Conservation (phyloP, 2,329 filamentous ascomycete genomes). For the Lachnellula willkommii region DNA sequence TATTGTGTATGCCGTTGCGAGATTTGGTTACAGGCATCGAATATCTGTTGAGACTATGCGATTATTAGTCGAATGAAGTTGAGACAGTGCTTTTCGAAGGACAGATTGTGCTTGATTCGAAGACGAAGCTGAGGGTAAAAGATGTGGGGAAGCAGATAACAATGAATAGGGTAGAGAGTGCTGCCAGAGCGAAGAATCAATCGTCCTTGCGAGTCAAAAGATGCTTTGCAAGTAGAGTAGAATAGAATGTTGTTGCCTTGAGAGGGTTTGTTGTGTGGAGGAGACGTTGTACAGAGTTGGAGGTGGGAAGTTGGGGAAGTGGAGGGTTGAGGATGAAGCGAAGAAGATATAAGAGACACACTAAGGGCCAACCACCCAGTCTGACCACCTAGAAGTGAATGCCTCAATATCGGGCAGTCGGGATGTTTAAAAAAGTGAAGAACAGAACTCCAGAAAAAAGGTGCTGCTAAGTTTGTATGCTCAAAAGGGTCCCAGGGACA, state of each 20-base stretch:
- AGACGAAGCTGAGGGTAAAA: conserved; percentile 6
- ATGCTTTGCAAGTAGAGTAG: neutral
- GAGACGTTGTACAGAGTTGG: neutral
- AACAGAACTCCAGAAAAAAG: too few species aligned
- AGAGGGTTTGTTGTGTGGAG: neutral
- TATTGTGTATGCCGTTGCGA: conserved; percentile 61
- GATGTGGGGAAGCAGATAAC: conserved; percentile 1
- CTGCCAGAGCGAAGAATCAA: neutral
- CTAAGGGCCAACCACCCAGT: neutral
- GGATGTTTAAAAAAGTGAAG: too few species aligned
- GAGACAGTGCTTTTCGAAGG: neutral
- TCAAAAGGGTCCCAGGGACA: too few species aligned
- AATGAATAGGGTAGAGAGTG: neutral
- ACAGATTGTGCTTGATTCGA: neutral
- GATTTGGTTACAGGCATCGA: conserved; percentile 83
- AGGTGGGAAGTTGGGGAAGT: neutral
- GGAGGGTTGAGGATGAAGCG: neutral
- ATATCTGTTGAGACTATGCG: conserved; percentile 72
- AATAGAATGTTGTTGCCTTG: neutral
- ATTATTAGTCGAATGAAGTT: conserved; percentile 17
- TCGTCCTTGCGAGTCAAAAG: neutral
- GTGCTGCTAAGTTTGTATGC: too few species aligned
- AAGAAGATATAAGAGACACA: neutral
- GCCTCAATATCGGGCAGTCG: too few species aligned
- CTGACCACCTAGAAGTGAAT: too few species aligned